Evolutionary conservation across 139 green algal species (phyloP).

Genomic region (Chlamydomonas eustigma): DNA sequence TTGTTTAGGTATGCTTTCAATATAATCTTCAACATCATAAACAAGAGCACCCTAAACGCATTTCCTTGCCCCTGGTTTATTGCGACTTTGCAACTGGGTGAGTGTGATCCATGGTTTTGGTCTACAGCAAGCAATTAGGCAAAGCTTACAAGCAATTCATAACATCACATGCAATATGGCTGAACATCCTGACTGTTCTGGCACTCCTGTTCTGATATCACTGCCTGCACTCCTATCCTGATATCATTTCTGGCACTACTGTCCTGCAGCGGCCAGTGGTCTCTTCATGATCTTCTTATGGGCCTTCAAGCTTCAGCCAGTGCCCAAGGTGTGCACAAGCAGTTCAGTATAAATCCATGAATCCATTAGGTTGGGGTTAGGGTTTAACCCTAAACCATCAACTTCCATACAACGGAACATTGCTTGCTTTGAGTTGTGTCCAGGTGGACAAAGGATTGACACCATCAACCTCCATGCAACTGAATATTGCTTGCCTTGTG

Average conservation of each 20-base stretch:
- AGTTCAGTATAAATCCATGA: slow-evolving; percentile 47
- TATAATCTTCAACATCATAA: slow-evolving; percentile 90
- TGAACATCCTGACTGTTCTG: too few species aligned
- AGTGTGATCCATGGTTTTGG: too few species aligned
- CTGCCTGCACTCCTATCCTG: neutral
- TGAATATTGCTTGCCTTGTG: neutral
- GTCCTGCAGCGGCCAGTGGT: slow-evolving; percentile 61
- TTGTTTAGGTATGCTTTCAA: slow-evolving; percentile 80
- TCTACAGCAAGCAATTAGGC: too few species aligned
- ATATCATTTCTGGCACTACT: too few species aligned
- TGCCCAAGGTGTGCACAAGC: slow-evolving; percentile 50
- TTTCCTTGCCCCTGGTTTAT: slow-evolving; percentile 87
- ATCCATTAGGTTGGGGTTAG: too few species aligned
- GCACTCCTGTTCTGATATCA: too few species aligned
- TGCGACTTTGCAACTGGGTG: slow-evolving; percentile 74
- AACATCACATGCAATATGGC: too few species aligned
- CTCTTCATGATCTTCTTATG: slow-evolving; percentile 78
- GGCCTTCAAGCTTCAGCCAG: slow-evolving; percentile 62
- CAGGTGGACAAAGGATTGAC: slow-evolving; percentile 38
- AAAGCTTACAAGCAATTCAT: too few species aligned
- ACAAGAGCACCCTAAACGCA: slow-evolving; percentile 81
- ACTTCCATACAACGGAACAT: too few species aligned
- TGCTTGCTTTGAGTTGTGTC: neutral
- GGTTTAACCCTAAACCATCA: too few species aligned
- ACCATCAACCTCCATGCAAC: too few species aligned